Evolutionary conservation across 129 eudicot genomes (phyloP).

Genomic region (Flaveria brownii): DNA sequence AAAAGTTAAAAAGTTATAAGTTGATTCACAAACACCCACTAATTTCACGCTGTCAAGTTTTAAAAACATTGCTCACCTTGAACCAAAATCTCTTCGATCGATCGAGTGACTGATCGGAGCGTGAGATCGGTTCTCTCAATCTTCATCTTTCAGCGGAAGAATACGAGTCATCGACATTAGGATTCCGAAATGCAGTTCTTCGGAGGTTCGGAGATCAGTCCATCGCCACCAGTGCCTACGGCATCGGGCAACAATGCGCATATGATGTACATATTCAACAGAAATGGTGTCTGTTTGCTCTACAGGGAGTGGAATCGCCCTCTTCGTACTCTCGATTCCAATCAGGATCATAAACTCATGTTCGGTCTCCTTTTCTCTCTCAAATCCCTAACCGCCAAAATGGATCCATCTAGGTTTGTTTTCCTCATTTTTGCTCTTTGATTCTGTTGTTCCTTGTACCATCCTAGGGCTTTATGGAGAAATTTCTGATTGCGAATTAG

Average conservation of each 20-base stretch:
- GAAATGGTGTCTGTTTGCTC: slow-evolving; percentile 88
- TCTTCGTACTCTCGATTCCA: slow-evolving; percentile 72
- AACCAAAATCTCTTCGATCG: too few relatives aligned
- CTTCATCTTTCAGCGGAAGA: not conserved
- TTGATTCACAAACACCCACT: too few relatives aligned
- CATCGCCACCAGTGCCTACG: slow-evolving; percentile 82
- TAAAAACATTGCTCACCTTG: too few relatives aligned
- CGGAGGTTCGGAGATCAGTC: slow-evolving; percentile 43
- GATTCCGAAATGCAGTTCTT: not conserved
- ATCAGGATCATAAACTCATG: slow-evolving; percentile 97
- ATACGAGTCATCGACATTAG: not conserved
- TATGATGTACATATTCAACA: slow-evolving; percentile 84
- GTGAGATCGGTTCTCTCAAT: too few relatives aligned
- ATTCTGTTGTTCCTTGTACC: not conserved
- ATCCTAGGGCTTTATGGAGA: not conserved
- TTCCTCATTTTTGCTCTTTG: not conserved
- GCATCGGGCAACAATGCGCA: slow-evolving; percentile 89
- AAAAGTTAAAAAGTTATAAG: too few relatives aligned
- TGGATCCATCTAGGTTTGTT: slow-evolving; percentile 90
- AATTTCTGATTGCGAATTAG: not conserved
- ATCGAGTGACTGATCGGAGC: too few relatives aligned
- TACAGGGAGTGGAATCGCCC: slow-evolving; percentile 99
- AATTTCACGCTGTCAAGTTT: too few relatives aligned
- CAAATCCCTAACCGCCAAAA: slow-evolving; percentile 89
- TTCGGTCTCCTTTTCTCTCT: slow-evolving; percentile 87